Conservation (phyloP, 2,329 filamentous ascomycete genomes). For the Curvularia spicifera region DNA sequence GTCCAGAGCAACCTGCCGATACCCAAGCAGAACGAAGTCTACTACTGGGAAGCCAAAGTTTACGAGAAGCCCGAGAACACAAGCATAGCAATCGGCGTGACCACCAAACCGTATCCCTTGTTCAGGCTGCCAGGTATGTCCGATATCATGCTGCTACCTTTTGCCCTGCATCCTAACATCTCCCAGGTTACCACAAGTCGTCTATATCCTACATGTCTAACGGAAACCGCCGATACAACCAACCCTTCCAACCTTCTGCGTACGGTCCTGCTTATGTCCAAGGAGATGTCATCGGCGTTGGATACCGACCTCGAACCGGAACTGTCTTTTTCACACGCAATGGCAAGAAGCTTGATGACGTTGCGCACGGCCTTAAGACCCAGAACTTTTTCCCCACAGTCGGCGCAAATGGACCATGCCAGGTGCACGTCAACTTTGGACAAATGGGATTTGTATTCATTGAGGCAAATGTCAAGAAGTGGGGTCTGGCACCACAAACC, state of each 20-base stretch:
- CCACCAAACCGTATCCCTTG: slow-evolving; percentile 94
- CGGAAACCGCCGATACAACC: slow-evolving; percentile 86
- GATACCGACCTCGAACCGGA: slow-evolving; percentile 91
- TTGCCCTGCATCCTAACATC: slow-evolving; percentile 24
- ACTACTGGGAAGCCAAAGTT: slow-evolving; percentile 99
- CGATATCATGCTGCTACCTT: neutral
- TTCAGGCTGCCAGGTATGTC: slow-evolving; percentile 87
- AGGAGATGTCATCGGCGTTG: slow-evolving; percentile 94
- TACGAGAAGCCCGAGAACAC: slow-evolving; percentile 95
- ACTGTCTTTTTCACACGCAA: slow-evolving; percentile 98
- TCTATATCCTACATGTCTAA: slow-evolving; percentile 91
- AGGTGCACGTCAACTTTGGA: slow-evolving; percentile 95
- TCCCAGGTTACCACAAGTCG: slow-evolving; percentile 83
- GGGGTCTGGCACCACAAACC: slow-evolving; percentile 94
- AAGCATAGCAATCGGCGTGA: slow-evolving; percentile 87
- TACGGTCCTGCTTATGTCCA: slow-evolving; percentile 89
- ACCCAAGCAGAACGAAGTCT: slow-evolving; percentile 98
- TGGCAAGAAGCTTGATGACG: slow-evolving; percentile 94
- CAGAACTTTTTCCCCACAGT: slow-evolving; percentile 98
- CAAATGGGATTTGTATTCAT: slow-evolving; percentile 99
- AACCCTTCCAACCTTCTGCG: slow-evolving; percentile 79
- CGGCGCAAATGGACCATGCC: slow-evolving; percentile 92
- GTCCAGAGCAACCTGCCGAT: slow-evolving; percentile 96
- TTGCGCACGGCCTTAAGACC: slow-evolving; percentile 87
- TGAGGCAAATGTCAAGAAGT: slow-evolving; percentile 99